These are phyloP conservation scores for Myxozyma neotropica DNA, from an alignment of 805 yeast species.

Conservation along the genomic window DNA sequence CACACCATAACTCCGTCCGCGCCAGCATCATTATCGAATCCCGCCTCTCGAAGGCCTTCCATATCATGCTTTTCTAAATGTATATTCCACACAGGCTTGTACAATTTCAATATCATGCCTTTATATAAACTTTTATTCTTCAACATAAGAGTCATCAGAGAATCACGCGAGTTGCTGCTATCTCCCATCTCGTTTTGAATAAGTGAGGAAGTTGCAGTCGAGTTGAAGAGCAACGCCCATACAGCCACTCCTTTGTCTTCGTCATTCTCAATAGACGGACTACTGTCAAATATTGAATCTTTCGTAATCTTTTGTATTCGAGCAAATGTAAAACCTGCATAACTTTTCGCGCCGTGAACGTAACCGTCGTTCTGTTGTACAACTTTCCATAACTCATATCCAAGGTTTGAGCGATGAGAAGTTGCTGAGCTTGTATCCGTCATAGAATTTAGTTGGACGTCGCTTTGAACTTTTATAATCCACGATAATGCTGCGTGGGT, in stretches of 20 bases:
- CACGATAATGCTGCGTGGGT: constrained; percentile 7
- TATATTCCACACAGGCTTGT: constrained; percentile 22
- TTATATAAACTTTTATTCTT: constrained; percentile 5
- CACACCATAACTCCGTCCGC: constrained; percentile 9
- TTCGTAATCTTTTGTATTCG: neutral
- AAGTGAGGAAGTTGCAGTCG: neutral
- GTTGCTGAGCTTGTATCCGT: too few species aligned
- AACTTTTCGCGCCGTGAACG: constrained; percentile 11
- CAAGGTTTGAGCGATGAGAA: neutral
- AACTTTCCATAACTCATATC: constrained; percentile 16
- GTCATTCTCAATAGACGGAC: neutral
- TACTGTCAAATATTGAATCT: neutral
- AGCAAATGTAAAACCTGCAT: constrained; percentile 27
- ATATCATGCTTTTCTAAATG: neutral
- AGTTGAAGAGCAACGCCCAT: constrained; percentile 24
- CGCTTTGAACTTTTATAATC: constrained; percentile 22
- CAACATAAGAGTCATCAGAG: constrained; percentile 10
- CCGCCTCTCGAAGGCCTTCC: constrained; percentile 3
- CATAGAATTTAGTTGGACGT: constrained; percentile 17
- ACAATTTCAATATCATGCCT: constrained; percentile 12
- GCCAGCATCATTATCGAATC: neutral
- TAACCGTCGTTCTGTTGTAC: constrained; percentile 12
- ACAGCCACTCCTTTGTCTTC: too few species aligned
- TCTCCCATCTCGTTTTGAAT: neutral
- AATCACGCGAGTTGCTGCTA: neutral